Base-by-base conservation (phyloP, 495 filamentous ascomycete genomes). In the Penicillium ucsense region DNA sequence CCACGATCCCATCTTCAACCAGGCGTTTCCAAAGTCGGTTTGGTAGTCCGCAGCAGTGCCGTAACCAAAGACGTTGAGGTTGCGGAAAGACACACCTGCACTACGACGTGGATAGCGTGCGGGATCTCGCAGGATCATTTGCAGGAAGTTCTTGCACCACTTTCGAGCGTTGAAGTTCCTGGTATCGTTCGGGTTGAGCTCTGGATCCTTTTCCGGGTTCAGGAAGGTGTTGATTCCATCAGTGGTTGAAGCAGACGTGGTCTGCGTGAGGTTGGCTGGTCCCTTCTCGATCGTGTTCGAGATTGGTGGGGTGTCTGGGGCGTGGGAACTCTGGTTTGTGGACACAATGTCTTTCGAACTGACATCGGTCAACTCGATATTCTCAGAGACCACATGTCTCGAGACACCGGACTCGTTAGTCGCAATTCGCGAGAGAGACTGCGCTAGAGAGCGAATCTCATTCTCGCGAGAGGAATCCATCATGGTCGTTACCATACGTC, bases 21-120 rank as follows among this genome's bases (percentile, higher is more conserved):
- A 83, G 37, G 81, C 64, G 57, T 85, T 86, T 43, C 69, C 64
- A 38, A 85, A 76, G 56, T 80, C 76, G 72, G 81, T 86, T 63
- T 90, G 86, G 56, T 84, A 90, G 57, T 89, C 85, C 12, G 43
- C 43, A 9, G 43, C 43, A 4, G 43, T 45, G 43, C 43, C 43
- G 12, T 45, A 45, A 12, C 43, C 43, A 12, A 45, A 45, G 5
- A 45, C 43, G 20, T 45, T 45, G n/a, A 45, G 33, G 27, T 45
- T 45, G 43, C 43, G 43, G 12, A 45, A 45, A 20, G 43, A 45
- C 32, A 45, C 33, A 29, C 43, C 43, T 45, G 43, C 43, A 3
- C 32, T 36, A 34, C 73, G 64, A 49, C 65, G 60, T 9, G 67
- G 69, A 46, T 67, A 75, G 4, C 66, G 63, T 34, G 68, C 65